Base-by-base conservation (phyloP, 2,329 filamentous ascomycete species). In the Diaporthe capsici region DNA sequence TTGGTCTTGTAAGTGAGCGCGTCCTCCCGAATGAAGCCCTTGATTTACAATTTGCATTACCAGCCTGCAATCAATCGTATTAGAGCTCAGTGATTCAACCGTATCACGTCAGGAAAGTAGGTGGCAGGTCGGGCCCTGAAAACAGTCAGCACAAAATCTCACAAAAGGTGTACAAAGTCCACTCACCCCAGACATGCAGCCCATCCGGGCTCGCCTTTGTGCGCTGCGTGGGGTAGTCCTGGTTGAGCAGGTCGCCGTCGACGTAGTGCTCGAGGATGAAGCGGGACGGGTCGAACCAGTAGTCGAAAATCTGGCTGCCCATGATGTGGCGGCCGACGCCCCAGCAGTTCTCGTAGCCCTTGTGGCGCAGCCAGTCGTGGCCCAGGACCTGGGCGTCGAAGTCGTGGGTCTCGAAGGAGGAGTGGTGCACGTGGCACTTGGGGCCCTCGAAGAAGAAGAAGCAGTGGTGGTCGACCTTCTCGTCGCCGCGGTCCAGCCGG, bases 271-370 rank as follows among this genome's bases (percentile, higher is more conserved):
- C 92, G 80, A 93, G 84, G 82, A 93, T 92, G 80, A 92, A 92
- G 0, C 86, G 86, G 4, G 85, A 87, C 0, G 90, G 89, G 82
- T 94, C 92, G 80, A 90, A 92, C 92, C 92, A 94, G 82, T 94
- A 94, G 80, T 94, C 92, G 79, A 94, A 95, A 71, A 94, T 90
- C 83, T 94, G 93, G 77, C 88, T 91, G 5, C 93, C 93, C 79
- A 94, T 86, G 31, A 94, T 88, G 84, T 94, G 93, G 71, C 93
- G 84, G 0, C 93, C 93, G 0, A 95, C 90, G 2, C 93, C 93
- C 93, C 93, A 95, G 77, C 92, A 92, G 79, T 87, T 89, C 79
- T 87, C 88, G 81, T 93, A 93, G 1, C 90, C 90, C 81, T 91
- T 90, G 77, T 90, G 84, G 2, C 86, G 86, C 77, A 95, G 84